A percentile compares a stretch with the other conserved stretches of the same genome.
Evolutionary conservation across 208 protist species (phyloP).

Genomic region (Crithidia bombi): DNA sequence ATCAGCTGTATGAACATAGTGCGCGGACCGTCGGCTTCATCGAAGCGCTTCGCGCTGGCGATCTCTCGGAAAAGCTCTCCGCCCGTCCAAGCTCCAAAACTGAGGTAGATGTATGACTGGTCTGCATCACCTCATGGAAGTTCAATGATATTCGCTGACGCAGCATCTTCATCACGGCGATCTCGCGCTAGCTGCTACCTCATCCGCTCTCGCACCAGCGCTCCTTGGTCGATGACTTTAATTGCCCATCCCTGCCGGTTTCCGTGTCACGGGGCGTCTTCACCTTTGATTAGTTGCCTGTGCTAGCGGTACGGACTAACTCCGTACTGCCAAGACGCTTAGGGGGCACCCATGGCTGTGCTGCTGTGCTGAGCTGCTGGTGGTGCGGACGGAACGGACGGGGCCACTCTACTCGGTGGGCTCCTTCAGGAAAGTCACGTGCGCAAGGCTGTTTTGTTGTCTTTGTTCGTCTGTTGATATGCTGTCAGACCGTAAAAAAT

Average conservation of each 20-base stretch:
- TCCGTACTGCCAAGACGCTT: constrained; percentile 88
- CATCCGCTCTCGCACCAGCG: constrained; percentile 84
- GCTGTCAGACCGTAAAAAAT: too few relatives aligned
- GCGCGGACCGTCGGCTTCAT: constrained; percentile 80
- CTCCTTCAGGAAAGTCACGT: too few relatives aligned
- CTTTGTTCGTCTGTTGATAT: too few relatives aligned
- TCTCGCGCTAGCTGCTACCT: constrained; percentile 91
- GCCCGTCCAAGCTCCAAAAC: constrained; percentile 87
- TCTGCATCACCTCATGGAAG: constrained; percentile 91
- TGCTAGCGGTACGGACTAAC: constrained; percentile 85
- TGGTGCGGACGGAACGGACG: not conserved
- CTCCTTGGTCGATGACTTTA: constrained; percentile 90
- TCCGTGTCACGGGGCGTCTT: constrained; percentile 69
- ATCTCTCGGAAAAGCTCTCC: constrained; percentile 95
- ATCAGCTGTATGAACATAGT: constrained; percentile 97
- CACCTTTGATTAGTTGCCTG: constrained; percentile 91
- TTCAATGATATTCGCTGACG: constrained; percentile 88
- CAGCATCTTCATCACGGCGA: constrained; percentile 89
- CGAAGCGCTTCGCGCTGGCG: constrained; percentile 69
- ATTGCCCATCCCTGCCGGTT: constrained; percentile 84
- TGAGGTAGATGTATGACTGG: constrained; percentile 89
- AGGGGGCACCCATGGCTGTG: constrained; percentile 43
- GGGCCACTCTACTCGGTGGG: too few relatives aligned
- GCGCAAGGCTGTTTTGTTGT: too few relatives aligned
- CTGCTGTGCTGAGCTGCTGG: not conserved